Evolutionary conservation across 2,329 filamentous ascomycete genomes (phyloP), one percentile per base, ranked within the genome.

Genomic region (Colletotrichum plurivorum): DNA sequence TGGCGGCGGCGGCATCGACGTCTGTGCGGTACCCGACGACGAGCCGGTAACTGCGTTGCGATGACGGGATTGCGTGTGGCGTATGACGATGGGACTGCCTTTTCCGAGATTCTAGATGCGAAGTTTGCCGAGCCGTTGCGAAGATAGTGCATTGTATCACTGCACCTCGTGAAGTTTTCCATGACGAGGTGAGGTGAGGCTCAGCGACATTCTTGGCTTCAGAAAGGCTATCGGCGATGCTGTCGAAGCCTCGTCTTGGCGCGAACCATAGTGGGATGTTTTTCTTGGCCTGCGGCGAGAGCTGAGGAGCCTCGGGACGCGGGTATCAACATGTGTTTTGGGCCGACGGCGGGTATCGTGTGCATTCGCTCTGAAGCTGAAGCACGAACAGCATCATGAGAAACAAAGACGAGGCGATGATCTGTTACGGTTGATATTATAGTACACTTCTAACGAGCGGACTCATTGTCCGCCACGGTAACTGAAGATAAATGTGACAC

Each of bases 11-110:
- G 22, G 22, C 9, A 31, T 48, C 20, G 41, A 16, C 4, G 41
- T 58, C 43, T 48, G 55, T 58, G 55, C 55, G 41, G 55, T 4
- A 22, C 27, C 27, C 27, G 27, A 31, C 5, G 27, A 31, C 27
- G 27, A 31, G 5, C 27, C 7, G 27, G 27, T 31, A 7, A 5
- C 27, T 22, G 22, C 22, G 8, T 31, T 31, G 27, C 27, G 27
- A 46, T 57, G 55, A 57, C 43, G 55, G 10, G 55, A 31, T 36
- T 27, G 53, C 20, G n/a, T 57, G 20, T 16, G 39, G n/a, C 9
- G 39, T 12, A 46, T 46, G 41, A 57, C 43, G 55, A 25, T 43
- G 41, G 15, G 27, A 57, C n/a, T 27, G 25, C 55, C 18, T 15
- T 13, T 45, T 31, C 27, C 8, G n/a, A 41, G 25, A 45, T 48